These are phyloP conservation scores for Ceratorhiza oryzae-sativae DNA, from an alignment of 1,284 basidiomycete species.

Conservation along the genomic window DNA sequence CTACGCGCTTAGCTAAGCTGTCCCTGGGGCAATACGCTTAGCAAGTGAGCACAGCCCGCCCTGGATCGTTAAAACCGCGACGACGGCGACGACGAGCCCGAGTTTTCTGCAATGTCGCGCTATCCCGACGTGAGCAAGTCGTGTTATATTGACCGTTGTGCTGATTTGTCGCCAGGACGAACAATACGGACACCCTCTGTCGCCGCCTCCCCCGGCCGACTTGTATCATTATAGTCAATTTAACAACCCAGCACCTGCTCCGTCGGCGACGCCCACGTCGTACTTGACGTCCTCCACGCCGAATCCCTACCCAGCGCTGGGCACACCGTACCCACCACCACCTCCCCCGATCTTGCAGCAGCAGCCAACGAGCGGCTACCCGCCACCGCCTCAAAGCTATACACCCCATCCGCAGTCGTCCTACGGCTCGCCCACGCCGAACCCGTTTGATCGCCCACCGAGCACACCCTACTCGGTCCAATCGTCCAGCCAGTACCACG, in stretches of 20 bases:
- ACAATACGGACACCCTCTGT: conserved; percentile 32
- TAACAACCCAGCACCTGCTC: conserved; percentile 30
- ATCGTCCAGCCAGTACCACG: conserved; percentile 4
- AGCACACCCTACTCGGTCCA: conserved; percentile 31
- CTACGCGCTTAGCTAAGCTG: not conserved
- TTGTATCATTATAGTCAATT: conserved; percentile 28
- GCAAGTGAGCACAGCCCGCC: conserved; percentile 18
- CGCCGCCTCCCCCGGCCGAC: conserved; percentile 26
- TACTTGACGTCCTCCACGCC: conserved; percentile 15
- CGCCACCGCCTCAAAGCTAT: conserved; percentile 12
- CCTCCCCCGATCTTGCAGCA: conserved; percentile 8
- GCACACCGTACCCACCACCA: conserved; percentile 17
- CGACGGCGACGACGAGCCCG: conserved; percentile 15
- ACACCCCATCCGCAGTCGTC: conserved; percentile 19
- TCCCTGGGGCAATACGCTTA: conserved; percentile 8
- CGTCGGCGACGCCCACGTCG: conserved; percentile 13
- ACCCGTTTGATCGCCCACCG: conserved; percentile 32
- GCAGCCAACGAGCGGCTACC: not conserved
- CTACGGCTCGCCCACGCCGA: conserved; percentile 28
- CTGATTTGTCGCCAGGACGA: conserved; percentile 16
- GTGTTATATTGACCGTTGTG: not conserved
- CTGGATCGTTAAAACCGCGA: conserved; percentile 25
- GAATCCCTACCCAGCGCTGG: not conserved
- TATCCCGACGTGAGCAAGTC: conserved; percentile 24
- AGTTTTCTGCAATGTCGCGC: conserved; percentile 30